phyloP scores from a whole-genome alignment of 1,284 basidiomycete genomes.

The Cryptococcus sp. region DNA sequence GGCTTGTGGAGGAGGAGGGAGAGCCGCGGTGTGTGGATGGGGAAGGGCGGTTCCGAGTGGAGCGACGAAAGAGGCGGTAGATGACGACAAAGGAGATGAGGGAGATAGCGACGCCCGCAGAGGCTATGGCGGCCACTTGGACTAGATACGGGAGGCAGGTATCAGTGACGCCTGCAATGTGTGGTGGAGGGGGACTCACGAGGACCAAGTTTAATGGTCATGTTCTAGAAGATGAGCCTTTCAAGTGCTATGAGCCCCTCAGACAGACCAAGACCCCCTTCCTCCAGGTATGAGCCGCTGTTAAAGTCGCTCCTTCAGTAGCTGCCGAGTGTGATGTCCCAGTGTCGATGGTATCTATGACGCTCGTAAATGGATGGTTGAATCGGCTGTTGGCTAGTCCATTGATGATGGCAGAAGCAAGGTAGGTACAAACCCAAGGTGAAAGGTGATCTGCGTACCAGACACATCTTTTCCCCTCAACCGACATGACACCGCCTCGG shows the following conservation, averaged over 20 bases:
- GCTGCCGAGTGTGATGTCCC: no score
- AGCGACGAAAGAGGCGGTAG: not conserved
- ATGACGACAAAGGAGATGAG: conserved; percentile 17
- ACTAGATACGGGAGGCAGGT: conserved; percentile 11
- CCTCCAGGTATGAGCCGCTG: not conserved
- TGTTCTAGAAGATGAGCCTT: not conserved
- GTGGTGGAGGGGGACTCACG: conserved; percentile 4
- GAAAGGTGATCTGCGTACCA: no score
- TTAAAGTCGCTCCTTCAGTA: no score
- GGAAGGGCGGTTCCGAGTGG: not conserved
- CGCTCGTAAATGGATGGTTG: no score
- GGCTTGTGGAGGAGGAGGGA: not conserved
- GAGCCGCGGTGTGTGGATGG: not conserved
- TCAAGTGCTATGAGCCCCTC: not conserved
- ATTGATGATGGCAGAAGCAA: no score
- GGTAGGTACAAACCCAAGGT: no score
- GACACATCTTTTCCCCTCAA: no score
- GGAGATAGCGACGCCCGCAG: conserved; percentile 23
- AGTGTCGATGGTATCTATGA: no score
- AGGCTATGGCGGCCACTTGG: conserved; percentile 28
- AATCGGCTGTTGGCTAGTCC: no score
- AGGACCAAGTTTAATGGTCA: conserved; percentile 13
- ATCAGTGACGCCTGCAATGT: not conserved
- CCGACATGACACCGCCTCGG: no score
- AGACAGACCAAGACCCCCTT: not conserved